These are phyloP conservation scores for Penicillium sp. DNA, from an alignment of 2,329 filamentous ascomycete genomes.

Conservation along the genomic window DNA sequence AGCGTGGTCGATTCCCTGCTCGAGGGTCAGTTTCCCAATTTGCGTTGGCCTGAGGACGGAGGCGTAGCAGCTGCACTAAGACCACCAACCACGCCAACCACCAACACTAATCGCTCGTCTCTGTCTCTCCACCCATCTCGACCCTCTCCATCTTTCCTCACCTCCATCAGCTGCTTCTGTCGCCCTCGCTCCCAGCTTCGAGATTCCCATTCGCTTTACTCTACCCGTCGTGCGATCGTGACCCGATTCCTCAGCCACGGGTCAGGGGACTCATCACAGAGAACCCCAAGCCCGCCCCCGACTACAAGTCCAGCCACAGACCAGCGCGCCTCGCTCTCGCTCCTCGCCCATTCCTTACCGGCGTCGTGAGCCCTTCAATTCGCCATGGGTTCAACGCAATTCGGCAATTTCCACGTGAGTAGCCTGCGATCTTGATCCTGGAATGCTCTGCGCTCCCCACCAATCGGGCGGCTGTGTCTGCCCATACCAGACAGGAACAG, in stretches of 20 bases:
- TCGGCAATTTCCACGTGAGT: slow-evolving; percentile 61
- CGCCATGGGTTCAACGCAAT: slow-evolving; percentile 56
- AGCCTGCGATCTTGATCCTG: slow-evolving; percentile 6
- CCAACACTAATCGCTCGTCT: background rate
- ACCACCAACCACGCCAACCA: background rate
- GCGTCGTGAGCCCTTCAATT: slow-evolving; percentile 8
- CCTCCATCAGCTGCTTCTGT: background rate
- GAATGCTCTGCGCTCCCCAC: slow-evolving; percentile 8
- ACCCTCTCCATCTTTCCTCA: background rate
- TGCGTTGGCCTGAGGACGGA: slow-evolving; percentile 7
- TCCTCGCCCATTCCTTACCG: background rate
- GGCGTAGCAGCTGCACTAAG: background rate
- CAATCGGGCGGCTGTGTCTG: slow-evolving; percentile 3
- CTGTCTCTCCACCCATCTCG: background rate
- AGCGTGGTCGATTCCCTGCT: slow-evolving; percentile 18
- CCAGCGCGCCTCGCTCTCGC: slow-evolving; percentile 3
- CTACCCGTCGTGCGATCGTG: slow-evolving; percentile 17
- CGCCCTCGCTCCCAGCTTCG: background rate
- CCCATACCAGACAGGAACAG: background rate
- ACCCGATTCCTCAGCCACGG: slow-evolving; percentile 26
- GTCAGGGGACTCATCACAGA: slow-evolving; percentile 21
- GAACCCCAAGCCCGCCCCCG: background rate
- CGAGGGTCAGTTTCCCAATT: slow-evolving; percentile 4
- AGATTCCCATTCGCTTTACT: background rate
- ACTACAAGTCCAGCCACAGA: background rate